phyloP scores from a whole-genome alignment of 768 basidiomycete species.

The Sporobolomyces roseus region DNA sequence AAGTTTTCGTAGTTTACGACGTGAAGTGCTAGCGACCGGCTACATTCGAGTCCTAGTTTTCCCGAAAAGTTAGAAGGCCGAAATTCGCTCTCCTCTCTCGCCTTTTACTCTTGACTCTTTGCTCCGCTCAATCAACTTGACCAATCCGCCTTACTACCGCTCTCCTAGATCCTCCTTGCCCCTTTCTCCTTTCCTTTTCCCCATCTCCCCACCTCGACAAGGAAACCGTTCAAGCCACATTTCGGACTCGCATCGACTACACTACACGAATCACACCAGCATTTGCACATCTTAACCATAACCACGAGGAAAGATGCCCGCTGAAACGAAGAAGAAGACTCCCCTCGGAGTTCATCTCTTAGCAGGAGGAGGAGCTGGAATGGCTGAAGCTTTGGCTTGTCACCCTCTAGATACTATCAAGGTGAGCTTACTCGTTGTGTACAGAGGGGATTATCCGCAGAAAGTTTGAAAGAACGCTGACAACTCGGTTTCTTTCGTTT shows the following conservation, averaged over 20 bases:
- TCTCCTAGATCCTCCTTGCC: not conserved
- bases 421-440: constrained; percentile 52
- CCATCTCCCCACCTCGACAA: not conserved
- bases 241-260: no score
- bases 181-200: not conserved
- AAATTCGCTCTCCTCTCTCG: no score
- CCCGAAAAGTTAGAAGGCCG: no score
- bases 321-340: constrained; percentile 48
- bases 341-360: constrained; percentile 66
- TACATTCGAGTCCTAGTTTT: no score
- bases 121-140: not conserved
- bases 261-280: not conserved
- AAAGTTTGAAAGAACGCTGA: not conserved
- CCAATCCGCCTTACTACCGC: not conserved
- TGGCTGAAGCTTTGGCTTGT: constrained; percentile 73
- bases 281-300: no score
- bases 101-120: not conserved
- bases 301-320: not conserved
- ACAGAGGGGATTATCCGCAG: not conserved
- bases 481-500: not conserved
- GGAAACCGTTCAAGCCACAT: no score
- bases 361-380: constrained; percentile 90
- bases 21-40: no score
- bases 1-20: no score
- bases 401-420: constrained; percentile 85